Base-by-base conservation (phyloP, 805 yeast species). In the Saturnispora kantuleensis region DNA sequence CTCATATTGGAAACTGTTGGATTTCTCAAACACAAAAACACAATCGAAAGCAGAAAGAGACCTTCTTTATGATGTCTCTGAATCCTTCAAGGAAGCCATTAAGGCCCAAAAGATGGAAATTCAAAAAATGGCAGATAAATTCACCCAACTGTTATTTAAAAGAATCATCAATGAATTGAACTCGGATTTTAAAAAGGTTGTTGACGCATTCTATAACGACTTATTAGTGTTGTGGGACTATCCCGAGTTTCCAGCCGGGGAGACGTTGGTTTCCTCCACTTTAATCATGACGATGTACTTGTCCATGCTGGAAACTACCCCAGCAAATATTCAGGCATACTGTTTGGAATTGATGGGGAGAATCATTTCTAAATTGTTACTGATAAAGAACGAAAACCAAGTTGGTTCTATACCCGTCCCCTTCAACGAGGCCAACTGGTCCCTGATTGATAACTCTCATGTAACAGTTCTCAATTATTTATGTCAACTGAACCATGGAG, bases 221-320 rank as follows among this genome's bases (percentile, higher is more conserved):
- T 59, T 84, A 16, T 46, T 77, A 7, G 48, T 55, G 0, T 57
- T 83, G 44, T 53, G 83, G 9, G 58, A 64, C 2, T 59, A 59
- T 8, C 84, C 87, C 0, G 80, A 77, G 44, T 85, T 81, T 76
- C 68, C 86, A 0, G 76, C 75, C 0, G 69, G 80, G 1, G 84
- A 76, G 47, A 51, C 66, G 0, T 51, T 83, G 12, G 58, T 83
- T 6, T 56, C 55, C 7, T 65, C 77, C 1, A 44, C 80, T 2
- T 61, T 72, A 53, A 68, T 64, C 34, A 62, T 69, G 5, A 54
- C 80, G 17, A 55, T 78, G 41, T 15, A 37, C 5, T 31, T 50
- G 28, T 33, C 33, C 10, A 31, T 21, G 2, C 69, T 39, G 2
- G 68, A 10, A 62, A 60, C 28, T 63, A 66, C 37, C 39, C 70